A percentile compares a stretch with the other conserved stretches of the same genome.
These are phyloP conservation scores for Trichoderma koningii DNA, from an alignment of 2,329 filamentous ascomycete genomes.

Conservation along the genomic window DNA sequence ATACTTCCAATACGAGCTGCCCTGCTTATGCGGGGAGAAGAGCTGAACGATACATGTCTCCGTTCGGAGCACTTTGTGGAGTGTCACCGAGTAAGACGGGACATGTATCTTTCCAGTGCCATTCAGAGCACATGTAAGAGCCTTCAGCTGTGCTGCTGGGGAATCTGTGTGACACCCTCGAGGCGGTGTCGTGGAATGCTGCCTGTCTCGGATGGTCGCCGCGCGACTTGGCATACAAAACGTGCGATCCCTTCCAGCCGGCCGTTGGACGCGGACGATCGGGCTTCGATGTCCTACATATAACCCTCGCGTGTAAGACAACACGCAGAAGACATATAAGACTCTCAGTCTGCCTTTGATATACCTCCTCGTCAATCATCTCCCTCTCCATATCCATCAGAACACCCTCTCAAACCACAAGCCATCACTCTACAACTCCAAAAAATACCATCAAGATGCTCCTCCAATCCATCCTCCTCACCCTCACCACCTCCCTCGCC, in stretches of 20 bases:
- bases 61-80: too few relatives aligned
- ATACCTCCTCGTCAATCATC: too few relatives aligned
- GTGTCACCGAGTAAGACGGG: too few relatives aligned
- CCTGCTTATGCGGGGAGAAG: neutral
- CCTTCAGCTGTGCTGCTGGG: neutral
- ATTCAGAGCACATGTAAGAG: neutral
- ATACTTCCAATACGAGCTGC: neutral
- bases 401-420: too few relatives aligned
- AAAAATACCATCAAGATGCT: constrained; percentile 33
- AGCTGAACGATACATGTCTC: neutral
- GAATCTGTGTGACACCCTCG: constrained; percentile 1
- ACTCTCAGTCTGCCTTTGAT: neutral
- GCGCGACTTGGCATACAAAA: neutral
- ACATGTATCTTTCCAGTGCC: too few relatives aligned
- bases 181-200: constrained; percentile 13
- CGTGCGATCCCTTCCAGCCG: neutral
- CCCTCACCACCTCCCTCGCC: constrained; percentile 31
- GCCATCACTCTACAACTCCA: neutral
- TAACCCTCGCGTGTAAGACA: neutral
- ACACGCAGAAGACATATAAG: neutral
- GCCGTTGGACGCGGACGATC: neutral
- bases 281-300: neutral
- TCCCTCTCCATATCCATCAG: neutral
- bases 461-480: constrained; percentile 30
- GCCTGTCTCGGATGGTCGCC: constrained; percentile 12